Conservation (phyloP, 805 yeast species). For the Metschnikowia sp. region DNA sequence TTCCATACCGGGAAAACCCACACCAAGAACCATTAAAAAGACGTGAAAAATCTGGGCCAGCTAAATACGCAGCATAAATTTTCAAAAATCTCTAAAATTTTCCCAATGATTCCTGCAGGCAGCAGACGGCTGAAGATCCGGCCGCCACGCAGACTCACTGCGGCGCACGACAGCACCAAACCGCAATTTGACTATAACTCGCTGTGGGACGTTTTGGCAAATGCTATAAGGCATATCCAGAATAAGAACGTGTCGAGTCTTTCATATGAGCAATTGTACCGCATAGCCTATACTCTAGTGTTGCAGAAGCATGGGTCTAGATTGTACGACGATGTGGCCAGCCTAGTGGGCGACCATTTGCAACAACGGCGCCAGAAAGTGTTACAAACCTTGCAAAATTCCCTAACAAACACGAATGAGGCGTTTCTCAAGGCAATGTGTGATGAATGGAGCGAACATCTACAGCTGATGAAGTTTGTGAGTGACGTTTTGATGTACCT, state of each 20-base stretch:
- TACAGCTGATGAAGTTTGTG: slow-evolving; percentile 69
- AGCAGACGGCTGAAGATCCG: slow-evolving; percentile 56
- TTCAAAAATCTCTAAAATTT: not conserved
- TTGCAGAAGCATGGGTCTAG: slow-evolving; percentile 63
- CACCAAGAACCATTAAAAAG: no score
- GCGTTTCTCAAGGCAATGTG: slow-evolving; percentile 36
- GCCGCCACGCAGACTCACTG: slow-evolving; percentile 53
- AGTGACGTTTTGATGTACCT: slow-evolving; percentile 84
- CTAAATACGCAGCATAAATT: not conserved
- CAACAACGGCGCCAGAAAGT: slow-evolving; percentile 19
- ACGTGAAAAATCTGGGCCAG: no score
- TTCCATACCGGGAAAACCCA: no score
- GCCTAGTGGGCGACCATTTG: slow-evolving; percentile 47
- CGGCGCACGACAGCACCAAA: slow-evolving; percentile 18
- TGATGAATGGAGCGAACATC: slow-evolving; percentile 67
- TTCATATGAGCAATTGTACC: slow-evolving; percentile 78
- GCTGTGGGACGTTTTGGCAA: slow-evolving; percentile 61
- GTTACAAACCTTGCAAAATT: slow-evolving; percentile 15
- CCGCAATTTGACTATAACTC: slow-evolving; percentile 54
- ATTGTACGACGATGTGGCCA: slow-evolving; percentile 59
- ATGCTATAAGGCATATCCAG: slow-evolving; percentile 71
- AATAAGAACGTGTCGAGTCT: slow-evolving; percentile 66
- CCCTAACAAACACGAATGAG: slow-evolving; percentile 20
- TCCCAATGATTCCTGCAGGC: slow-evolving; percentile 24
- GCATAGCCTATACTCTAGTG: slow-evolving; percentile 75